These are phyloP conservation scores for Aureobasidium leucospermi DNA, from an alignment of 2,329 filamentous ascomycete species.

Conservation along the genomic window DNA sequence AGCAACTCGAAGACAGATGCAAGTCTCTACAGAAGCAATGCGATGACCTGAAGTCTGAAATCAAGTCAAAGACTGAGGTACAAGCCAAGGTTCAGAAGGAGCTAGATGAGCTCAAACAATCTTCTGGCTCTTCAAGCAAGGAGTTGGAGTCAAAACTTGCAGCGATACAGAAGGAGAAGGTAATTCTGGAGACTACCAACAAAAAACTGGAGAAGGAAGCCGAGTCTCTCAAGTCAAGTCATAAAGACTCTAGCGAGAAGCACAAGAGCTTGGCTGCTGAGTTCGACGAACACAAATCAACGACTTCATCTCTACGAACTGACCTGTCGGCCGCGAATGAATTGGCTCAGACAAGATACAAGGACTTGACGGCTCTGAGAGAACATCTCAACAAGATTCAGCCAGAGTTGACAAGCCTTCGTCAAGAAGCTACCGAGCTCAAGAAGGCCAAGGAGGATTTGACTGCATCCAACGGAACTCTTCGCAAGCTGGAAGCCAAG, in stretches of 20 bases:
- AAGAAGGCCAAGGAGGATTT: constrained; percentile 72
- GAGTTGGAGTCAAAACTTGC: constrained; percentile 46
- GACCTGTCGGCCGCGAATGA: constrained; percentile 82
- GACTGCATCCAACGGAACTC: constrained; percentile 51
- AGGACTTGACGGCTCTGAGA: constrained; percentile 73
- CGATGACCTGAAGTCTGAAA: constrained; percentile 34
- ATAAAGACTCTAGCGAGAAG: constrained; percentile 42
- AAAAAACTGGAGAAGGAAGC: constrained; percentile 65
- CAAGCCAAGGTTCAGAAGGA: constrained; percentile 15
- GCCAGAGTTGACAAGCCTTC: constrained; percentile 71
- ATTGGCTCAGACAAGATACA: constrained; percentile 79
- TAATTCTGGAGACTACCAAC: constrained; percentile 56
- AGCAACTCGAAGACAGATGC: constrained; percentile 21
- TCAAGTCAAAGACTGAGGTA: constrained; percentile 14
- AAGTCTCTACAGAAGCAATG: constrained; percentile 57
- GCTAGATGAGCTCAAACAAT: constrained; percentile 13
- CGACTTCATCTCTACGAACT: constrained; percentile 63
- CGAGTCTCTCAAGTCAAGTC: constrained; percentile 44
- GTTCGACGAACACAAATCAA: constrained; percentile 64
- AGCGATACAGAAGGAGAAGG: constrained; percentile 51
- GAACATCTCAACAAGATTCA: constrained; percentile 78
- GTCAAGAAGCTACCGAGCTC: constrained; percentile 67
- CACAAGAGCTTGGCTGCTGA: constrained; percentile 54
- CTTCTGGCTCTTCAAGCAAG: constrained; percentile 41
- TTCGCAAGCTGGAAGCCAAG: constrained; percentile 70